Evolutionary conservation across 169 alveolate species (phyloP).

Genomic region (Plasmodium falciparum): DNA sequence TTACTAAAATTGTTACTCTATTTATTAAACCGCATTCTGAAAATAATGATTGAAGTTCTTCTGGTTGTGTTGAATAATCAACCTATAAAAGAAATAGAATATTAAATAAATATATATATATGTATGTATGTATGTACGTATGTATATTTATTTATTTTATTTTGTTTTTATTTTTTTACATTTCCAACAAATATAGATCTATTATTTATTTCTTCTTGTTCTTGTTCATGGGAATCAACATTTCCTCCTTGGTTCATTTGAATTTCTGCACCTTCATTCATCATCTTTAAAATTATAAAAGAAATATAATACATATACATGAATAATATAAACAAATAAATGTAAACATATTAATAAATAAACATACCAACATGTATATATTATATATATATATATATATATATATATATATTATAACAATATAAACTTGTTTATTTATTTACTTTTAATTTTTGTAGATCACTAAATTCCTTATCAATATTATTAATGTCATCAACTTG

Average conservation of each 20-base stretch:
- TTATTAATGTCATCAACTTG: constrained; percentile 69
- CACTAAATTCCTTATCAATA: constrained; percentile 71
- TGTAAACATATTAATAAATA: background rate
- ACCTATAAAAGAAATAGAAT: constrained; percentile 83
- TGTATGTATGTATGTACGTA: too few species aligned
- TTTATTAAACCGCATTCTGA: constrained; percentile 92
- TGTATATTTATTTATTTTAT: background rate
- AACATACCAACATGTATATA: background rate
- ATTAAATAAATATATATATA: too few species aligned
- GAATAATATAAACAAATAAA: background rate
- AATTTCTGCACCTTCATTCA: constrained; percentile 77
- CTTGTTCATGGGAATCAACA: constrained; percentile 71
- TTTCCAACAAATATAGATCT: constrained; percentile 87
- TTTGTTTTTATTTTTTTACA: constrained; percentile 60
- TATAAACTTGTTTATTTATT: background rate
- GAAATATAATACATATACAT: background rate
- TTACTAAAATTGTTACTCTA: constrained; percentile 93
- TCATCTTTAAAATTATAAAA: constrained; percentile 39
- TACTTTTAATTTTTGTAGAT: constrained; percentile 69
- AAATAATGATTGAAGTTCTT: constrained; percentile 92
- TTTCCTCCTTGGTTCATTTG: constrained; percentile 55
- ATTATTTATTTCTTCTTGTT: constrained; percentile 84
- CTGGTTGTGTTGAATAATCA: constrained; percentile 94
- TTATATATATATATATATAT: constrained; percentile 12
- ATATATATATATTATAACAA: background rate